Evolutionary conservation across 495 filamentous ascomycete genomes (phyloP).

Genomic region (Elasticomyces elasticus): DNA sequence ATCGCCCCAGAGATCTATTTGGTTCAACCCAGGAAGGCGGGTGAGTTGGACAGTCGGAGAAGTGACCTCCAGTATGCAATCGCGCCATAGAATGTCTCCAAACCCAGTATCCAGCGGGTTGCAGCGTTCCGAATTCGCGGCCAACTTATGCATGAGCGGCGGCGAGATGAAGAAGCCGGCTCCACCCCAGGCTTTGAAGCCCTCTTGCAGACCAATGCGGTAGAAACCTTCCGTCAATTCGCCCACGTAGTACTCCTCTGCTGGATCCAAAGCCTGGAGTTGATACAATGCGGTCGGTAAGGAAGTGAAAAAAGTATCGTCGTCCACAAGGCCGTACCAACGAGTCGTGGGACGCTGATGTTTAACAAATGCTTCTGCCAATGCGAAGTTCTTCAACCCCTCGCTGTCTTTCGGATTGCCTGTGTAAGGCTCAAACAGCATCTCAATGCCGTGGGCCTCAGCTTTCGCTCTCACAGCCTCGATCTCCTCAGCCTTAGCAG

Average conservation of each 20-base stretch:
- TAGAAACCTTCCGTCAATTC: slow-evolving; percentile 7
- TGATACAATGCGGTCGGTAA: slow-evolving; percentile 1
- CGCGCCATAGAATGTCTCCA: slow-evolving; percentile 7
- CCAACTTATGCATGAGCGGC: slow-evolving; percentile 1
- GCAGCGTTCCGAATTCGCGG: background rate
- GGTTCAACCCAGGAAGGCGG: slow-evolving; percentile 7
- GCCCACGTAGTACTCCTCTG: slow-evolving; percentile 3
- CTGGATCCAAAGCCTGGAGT: background rate
- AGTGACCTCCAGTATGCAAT: slow-evolving; percentile 8
- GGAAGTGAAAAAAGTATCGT: slow-evolving; percentile 14
- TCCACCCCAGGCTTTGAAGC: slow-evolving; percentile 13
- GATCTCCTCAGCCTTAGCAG: background rate
- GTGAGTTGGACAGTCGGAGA: slow-evolving; percentile 1
- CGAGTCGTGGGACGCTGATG: background rate
- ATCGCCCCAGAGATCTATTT: slow-evolving; percentile 12
- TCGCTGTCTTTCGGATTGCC: background rate
- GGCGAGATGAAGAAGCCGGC: slow-evolving; percentile 10
- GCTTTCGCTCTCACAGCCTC: background rate
- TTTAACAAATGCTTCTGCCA: background rate
- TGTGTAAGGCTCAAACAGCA: background rate
- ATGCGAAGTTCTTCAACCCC: slow-evolving; percentile 4
- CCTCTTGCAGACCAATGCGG: slow-evolving; percentile 1
- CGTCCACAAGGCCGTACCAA: slow-evolving; percentile 14
- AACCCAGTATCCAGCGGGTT: background rate
- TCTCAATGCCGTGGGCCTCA: background rate